Percentiles rank a stretch among this genome's conserved stretches.
Evolutionary conservation across 2,329 filamentous ascomycete genomes (phyloP).

Genomic region (Fusarium sp.): DNA sequence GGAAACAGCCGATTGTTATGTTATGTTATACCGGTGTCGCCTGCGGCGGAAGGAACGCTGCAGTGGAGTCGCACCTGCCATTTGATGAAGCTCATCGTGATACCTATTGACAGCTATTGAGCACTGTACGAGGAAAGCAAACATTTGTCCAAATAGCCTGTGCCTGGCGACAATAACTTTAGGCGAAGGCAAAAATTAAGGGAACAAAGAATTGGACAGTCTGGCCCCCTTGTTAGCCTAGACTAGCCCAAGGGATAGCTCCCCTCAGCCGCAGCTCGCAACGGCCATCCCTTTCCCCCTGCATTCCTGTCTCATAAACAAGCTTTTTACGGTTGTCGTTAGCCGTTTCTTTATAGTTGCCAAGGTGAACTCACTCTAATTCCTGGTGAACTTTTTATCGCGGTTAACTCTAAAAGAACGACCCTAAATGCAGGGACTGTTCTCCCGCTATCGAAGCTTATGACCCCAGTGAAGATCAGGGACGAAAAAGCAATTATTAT

Average conservation of each 20-base stretch:
- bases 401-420: neutral
- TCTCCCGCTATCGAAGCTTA: no score
- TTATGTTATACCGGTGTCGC: neutral
- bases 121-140: neutral
- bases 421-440: neutral
- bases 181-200: neutral
- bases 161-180: neutral
- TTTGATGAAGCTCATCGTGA: constrained; percentile 3
- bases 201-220: neutral
- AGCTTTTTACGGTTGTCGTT: neutral
- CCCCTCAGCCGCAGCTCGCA: neutral
- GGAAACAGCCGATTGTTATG: neutral
- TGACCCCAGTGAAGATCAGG: neutral
- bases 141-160: neutral
- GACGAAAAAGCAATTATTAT: neutral
- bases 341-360: neutral
- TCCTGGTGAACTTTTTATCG: neutral
- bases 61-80: neutral
- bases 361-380: neutral
- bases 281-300: neutral
- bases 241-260: constrained; percentile 1
- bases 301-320: constrained; percentile 1
- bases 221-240: neutral
- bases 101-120: neutral
- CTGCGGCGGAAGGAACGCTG: neutral